Base-by-base conservation (phyloP, 202 grass and related monocot species). In the Bolboschoenoplectus hybrid region DNA sequence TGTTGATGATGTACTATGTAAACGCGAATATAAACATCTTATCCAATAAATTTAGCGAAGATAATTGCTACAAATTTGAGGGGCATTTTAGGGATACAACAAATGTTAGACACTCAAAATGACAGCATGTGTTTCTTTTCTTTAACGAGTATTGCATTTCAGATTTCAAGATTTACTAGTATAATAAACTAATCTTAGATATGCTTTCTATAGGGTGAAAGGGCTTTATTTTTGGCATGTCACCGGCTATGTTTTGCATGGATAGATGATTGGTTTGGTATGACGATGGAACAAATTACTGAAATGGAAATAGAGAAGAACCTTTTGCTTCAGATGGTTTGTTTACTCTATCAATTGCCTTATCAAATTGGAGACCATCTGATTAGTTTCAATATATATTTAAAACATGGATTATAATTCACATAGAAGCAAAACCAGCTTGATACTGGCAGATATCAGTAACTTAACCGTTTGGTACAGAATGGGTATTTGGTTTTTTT, bases 211-310 rank as follows among this genome's bases (percentile, higher is more conserved):
- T 49, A 98, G 96, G 92, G 87, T 35, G 74, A 98, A 87, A 94
- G 88, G 65, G 89, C 96, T 61, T 86, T 98, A 56, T 91, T 98
- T 81, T 81, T 91, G 85, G 87, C 91, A 67, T 94, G 89, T 67
- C 91, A 98, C 88, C 88, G 89, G 85, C 84, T 98, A 85, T 95
- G 93, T 86, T 94, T 98, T 86, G 87, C 89, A 67, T 98, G 90
- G 93, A 94, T 95, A 66, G 96, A 98, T 89, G 91, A 98, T 17
- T 98, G 96, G 93, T 86, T 87, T 82, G 93, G 96, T 62, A 95
- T 98, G 93, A 91, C 89, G 4, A n/a, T 77, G 81, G 89, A 90
- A 76, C 93, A 94, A 78, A 92, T 98, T 70, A 60, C 74, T 35
- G 89, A 96, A 46, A 91, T 91, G 93, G 93, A 98, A 82, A 85